Evolutionary conservation across 805 yeast species (phyloP), one percentile per base, ranked within the genome.

Genomic region (Ogataea siamensis): DNA sequence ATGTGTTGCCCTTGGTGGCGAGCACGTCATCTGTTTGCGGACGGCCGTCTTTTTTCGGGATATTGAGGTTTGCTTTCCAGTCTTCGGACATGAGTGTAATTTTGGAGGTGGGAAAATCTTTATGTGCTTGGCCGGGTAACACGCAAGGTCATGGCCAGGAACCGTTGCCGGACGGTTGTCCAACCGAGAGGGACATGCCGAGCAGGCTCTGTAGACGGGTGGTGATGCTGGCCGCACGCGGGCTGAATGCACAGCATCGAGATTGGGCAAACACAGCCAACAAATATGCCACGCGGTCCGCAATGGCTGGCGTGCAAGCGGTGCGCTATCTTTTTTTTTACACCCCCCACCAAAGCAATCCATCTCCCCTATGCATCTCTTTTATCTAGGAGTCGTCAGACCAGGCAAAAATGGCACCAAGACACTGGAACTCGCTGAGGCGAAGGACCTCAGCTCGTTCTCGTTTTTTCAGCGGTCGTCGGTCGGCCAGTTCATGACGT

Each of bases 11-110:
- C 55, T 87, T 86, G 27, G 96, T 88, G 53, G 78, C 85, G 34
- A 87, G 74, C 38, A 93, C 97, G 74, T 93, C 99, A 40, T 89
- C 96, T 1, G 99, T 91, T 62, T 91, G 97, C 27, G 95, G 95
- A 62, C 99, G 79, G n/a, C 82, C 73, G 62, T 91, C 99, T 66
- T 76, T 87, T 41, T 67, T 71, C 11, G 98, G 98, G 33, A 87
- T 62, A 58, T 80, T 82, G 50, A 91, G 71, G 37, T 73, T 64
- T 18, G 70, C 53, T 68, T 87, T 89, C 96, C 97, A 87, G 45
- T 78, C 76, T 28, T 56, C 62, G 34, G 53, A 49, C 69, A 66
- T 62, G 32, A 21, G 22, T 15, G 18, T 38, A 20, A 17, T 31
- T 26, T 21, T 28, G 28, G 27, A 12, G 28, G 31, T 17, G 37